Evolutionary conservation across 2,329 filamentous ascomycete genomes (phyloP), one percentile per base, ranked within the genome.

Genomic region (Davidsoniella neocaledoniae): DNA sequence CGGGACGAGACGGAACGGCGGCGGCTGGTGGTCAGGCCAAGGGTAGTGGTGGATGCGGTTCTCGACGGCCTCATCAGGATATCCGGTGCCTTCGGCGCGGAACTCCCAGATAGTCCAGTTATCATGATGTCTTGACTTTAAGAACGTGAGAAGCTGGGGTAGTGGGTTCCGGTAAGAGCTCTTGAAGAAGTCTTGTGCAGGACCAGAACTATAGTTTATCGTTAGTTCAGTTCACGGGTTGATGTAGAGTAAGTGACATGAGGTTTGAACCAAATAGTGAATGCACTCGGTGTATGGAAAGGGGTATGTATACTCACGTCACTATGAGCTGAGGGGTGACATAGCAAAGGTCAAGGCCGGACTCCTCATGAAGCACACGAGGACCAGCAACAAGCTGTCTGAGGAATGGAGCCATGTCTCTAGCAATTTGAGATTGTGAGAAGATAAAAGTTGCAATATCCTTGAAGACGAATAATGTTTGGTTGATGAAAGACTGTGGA

Each of bases 51-150:
- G 77, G 55, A 96, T 81, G 2, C 88, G 75, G 33, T 77, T 74
- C 62, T 94, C 86, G 1, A 98, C 90, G 52, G 88, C 84, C 16
- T 79, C 76, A 60, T 98, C 91, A 0, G 87, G 87, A 59, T 98
- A 98, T 1, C 91, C 91, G 0, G 91, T 95, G 4, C 91, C 91
- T 63, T 98, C 91, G 36, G 87, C 91, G 43, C 91, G 81, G 58
- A 98, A 98, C 66, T 98, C 91, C 86, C 90, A 98, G 59, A 98
- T 94, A 2, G 83, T 79, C 91, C 91, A 98, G 55, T 91, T 70
- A 23, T 78, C 67, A 25, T 75, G 81, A 65, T 98, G 91, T 59
- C 87, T 86, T 42, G 73, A 69, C 65, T 96, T 86, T 55, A 98
- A 80, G 62, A 90, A 98, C 55, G 77, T 75, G 53, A 96, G 86